phyloP scores from a whole-genome alignment of 345 rosid species.

The Cardiospermum halicacabum region DNA sequence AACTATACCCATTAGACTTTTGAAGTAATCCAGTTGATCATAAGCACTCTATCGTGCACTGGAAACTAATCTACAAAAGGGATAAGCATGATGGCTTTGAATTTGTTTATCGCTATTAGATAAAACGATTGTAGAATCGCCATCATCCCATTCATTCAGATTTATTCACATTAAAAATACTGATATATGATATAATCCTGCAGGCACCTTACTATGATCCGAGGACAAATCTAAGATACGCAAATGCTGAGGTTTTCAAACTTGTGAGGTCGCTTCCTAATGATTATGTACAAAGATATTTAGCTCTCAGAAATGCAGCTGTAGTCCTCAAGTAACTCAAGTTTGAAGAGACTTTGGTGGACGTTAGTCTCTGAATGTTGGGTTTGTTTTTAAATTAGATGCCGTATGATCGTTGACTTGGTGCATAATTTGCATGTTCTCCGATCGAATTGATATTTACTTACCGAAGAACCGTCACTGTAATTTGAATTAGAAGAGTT shows the following conservation, averaged over 20 bases:
- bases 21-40: not conserved
- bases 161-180: not conserved
- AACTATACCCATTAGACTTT: not conserved
- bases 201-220: conserved; percentile 93
- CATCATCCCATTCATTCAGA: not conserved
- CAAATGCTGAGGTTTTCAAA: conserved; percentile 77
- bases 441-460: no score
- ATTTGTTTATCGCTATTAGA: no score
- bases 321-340: conserved; percentile 59
- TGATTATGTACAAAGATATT: conserved; percentile 79
- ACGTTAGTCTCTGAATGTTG: not conserved
- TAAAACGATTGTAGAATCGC: not conserved
- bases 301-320: conserved; percentile 81
- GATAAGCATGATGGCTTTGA: not conserved
- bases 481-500: no score
- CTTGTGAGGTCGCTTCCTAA: conserved; percentile 72
- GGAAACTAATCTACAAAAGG: not conserved
- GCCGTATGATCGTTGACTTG: no score
- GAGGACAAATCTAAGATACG: conserved; percentile 74
- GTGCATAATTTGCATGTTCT: no score
- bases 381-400: not conserved
- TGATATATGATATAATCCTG: not conserved
- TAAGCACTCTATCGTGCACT: not conserved
- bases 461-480: no score
- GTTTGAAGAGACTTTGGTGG: not conserved